These are phyloP conservation scores for Pleurotus pulmonarius DNA, from an alignment of 768 basidiomycete species.

Conservation along the genomic window DNA sequence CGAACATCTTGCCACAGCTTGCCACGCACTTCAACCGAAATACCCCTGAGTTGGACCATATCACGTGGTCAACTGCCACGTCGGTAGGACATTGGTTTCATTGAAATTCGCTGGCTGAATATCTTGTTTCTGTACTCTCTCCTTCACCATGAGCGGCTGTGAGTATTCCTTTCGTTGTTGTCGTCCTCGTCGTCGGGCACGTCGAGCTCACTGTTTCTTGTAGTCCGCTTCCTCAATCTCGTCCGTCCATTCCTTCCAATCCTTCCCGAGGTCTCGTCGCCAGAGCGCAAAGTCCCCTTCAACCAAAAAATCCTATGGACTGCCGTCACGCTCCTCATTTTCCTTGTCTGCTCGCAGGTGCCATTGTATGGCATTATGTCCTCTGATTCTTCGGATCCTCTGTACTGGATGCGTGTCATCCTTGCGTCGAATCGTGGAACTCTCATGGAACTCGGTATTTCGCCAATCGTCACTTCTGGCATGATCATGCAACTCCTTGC, in stretches of 20 bases:
- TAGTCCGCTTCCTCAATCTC: constrained; percentile 96
- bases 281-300: constrained; percentile 98
- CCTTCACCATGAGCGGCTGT: constrained; percentile 76
- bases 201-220: constrained; percentile 7
- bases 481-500: constrained; percentile 99
- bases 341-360: constrained; percentile 98
- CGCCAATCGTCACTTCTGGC: constrained; percentile 94
- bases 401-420: constrained; percentile 99
- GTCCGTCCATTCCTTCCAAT: constrained; percentile 97
- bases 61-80: too few species aligned
- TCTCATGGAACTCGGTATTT: constrained; percentile 98
- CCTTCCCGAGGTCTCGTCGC: constrained; percentile 95
- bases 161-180: constrained; percentile 27
- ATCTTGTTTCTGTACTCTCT: constrained; percentile 15
- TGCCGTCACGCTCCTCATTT: constrained; percentile 97
- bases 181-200: not conserved
- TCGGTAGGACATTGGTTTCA: too few species aligned
- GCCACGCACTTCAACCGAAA: too few species aligned
- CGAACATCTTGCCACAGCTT: too few species aligned
- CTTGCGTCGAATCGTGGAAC: constrained; percentile 98
- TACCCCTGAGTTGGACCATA: too few species aligned
- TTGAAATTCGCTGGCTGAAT: too few species aligned
- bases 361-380: constrained; percentile 99
- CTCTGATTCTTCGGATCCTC: constrained; percentile 96
- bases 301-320: constrained; percentile 99